Evolutionary conservation across 306 rosid genomes (phyloP).

Genomic region (Casuarina cunninghamiana): DNA sequence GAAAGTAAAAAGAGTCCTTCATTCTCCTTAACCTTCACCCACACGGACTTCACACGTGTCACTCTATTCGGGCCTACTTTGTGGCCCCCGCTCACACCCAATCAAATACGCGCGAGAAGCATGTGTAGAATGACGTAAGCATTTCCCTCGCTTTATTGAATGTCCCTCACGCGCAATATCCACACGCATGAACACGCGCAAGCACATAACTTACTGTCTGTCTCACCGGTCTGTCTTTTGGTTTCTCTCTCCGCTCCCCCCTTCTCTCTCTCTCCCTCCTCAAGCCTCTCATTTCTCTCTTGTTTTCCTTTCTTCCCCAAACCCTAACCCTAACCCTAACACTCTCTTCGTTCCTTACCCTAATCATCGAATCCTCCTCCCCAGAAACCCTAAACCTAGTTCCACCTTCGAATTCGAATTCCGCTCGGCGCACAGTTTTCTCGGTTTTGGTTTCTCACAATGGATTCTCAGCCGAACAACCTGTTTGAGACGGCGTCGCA

Average conservation of each 20-base stretch:
- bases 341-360: conserved; percentile 10
- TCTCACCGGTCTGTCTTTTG: conserved; percentile 13
- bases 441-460: conserved; percentile 23
- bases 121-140: neutral
- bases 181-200: neutral
- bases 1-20: too few species aligned
- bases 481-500: conserved; percentile 94
- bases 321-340: conserved; percentile 65
- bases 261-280: conserved; percentile 11
- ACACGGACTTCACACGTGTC: too few species aligned
- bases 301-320: conserved; percentile 32
- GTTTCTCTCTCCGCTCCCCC: conserved; percentile 13
- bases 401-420: conserved; percentile 1
- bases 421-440: conserved; percentile 10
- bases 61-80: neutral
- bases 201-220: conserved; percentile 21
- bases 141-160: neutral
- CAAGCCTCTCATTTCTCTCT: conserved; percentile 14
- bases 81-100: neutral
- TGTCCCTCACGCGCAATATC: neutral
- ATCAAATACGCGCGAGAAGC: conserved; percentile 3
- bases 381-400: conserved; percentile 43
- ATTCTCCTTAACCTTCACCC: too few species aligned
- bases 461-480: conserved; percentile 89
- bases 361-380: neutral